Evolutionary conservation across 1,284 basidiomycete species (phyloP).

Genomic region (Ganoderma lingzhi): DNA sequence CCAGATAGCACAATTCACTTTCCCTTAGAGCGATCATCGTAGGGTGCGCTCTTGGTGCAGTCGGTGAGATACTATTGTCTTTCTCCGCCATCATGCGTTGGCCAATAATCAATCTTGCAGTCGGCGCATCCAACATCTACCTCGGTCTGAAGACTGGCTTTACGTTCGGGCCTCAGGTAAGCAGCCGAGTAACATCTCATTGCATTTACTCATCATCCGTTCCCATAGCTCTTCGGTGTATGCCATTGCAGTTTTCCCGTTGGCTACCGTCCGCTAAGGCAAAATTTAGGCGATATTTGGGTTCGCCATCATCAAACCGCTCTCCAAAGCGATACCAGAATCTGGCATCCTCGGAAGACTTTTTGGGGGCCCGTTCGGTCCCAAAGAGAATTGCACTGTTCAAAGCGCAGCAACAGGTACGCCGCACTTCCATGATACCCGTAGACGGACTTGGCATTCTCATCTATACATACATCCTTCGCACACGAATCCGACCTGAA

Average conservation of each 20-base stretch:
- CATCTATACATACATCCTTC: conserved; percentile 1
- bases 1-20: background rate
- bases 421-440: background rate
- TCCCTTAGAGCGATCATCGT: conserved; percentile 59
- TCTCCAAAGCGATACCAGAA: conserved; percentile 58
- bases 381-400: conserved; percentile 73
- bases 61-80: conserved; percentile 46
- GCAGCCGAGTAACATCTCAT: background rate
- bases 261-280: conserved; percentile 9
- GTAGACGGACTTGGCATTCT: conserved; percentile 9
- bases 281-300: conserved; percentile 62
- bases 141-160: conserved; percentile 76
- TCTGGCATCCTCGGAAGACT: conserved; percentile 53
- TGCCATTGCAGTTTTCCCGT: conserved; percentile 24
- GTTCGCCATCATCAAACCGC: conserved; percentile 69
- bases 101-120: conserved; percentile 10
- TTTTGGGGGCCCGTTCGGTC: conserved; percentile 69
- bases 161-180: conserved; percentile 64
- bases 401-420: conserved; percentile 47
- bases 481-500: background rate
- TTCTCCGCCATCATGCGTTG: background rate
- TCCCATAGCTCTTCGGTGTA: conserved; percentile 55
- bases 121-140: conserved; percentile 51
- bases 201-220: background rate
- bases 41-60: conserved; percentile 64